These are phyloP conservation scores for Rhizomucor pusillus DNA, from an alignment of 371 early-diverging fungal species.

Conservation along the genomic window DNA sequence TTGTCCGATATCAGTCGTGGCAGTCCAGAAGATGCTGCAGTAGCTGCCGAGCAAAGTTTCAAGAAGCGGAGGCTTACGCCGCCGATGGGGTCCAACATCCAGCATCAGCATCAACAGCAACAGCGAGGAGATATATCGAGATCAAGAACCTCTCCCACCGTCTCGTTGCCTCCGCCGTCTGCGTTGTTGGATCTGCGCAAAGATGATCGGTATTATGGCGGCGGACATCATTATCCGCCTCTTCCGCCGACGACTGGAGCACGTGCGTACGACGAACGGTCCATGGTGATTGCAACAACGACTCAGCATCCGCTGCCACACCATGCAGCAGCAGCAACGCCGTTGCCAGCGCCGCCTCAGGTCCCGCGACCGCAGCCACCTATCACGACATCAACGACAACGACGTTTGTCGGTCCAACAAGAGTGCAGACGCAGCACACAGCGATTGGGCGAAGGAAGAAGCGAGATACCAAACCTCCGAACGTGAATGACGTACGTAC, in stretches of 20 bases:
- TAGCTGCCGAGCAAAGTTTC: conserved; percentile 8
- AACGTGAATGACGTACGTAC: conserved; percentile 36
- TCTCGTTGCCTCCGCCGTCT: conserved; percentile 18
- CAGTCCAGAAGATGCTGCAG: neutral
- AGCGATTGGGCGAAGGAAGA: conserved; percentile 14
- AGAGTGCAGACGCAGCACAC: conserved; percentile 16
- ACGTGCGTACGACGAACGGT: no score
- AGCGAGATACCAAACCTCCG: conserved; percentile 17
- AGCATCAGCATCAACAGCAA: neutral
- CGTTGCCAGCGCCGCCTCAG: neutral
- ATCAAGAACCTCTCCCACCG: conserved; percentile 14
- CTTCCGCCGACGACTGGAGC: neutral
- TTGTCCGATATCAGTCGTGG: conserved; percentile 5
- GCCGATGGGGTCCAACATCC: conserved; percentile 2
- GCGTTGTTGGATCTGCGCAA: conserved; percentile 16
- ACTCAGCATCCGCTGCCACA: conserved; percentile 10
- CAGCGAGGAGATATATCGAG: conserved; percentile 2
- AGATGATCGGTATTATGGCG: neutral
- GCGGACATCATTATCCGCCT: conserved; percentile 4
- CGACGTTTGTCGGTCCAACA: neutral
- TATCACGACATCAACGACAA: neutral
- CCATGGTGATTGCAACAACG: neutral
- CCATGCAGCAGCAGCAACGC: conserved; percentile 2
- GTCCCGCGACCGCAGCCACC: neutral
- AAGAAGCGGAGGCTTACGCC: conserved; percentile 13